Evolutionary conservation across 176 grass and related monocot genomes (phyloP).

Genomic region (Hordeum vulgare): MorexV3_pseudomolecules_assembly NC_058523.1:110332143-110332642

Average conservation of each 20-base stretch:
- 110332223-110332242: neutral
- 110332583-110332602: neutral
- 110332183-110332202: neutral
- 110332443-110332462: constrained; percentile 72
- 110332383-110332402: constrained; percentile 80
- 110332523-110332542: constrained; percentile 54
- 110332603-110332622: neutral
- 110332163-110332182: constrained; percentile 14
- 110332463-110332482: constrained; percentile 71
- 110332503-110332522: constrained; percentile 80
- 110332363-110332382: constrained; percentile 70
- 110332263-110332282: neutral
- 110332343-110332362: constrained; percentile 66
- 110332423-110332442: constrained; percentile 79
- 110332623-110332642: constrained; percentile 56
- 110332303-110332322: neutral
- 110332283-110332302: neutral
- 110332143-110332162: neutral
- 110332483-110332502: constrained; percentile 75
- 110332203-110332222: neutral
- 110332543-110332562: neutral
- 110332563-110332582: neutral
- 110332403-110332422: constrained; percentile 84
- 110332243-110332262: constrained; percentile 16
- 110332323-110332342: neutral